Base-by-base conservation (phyloP, 2,329 filamentous ascomycete genomes). In the Aspergillus viridinutans region DNA sequence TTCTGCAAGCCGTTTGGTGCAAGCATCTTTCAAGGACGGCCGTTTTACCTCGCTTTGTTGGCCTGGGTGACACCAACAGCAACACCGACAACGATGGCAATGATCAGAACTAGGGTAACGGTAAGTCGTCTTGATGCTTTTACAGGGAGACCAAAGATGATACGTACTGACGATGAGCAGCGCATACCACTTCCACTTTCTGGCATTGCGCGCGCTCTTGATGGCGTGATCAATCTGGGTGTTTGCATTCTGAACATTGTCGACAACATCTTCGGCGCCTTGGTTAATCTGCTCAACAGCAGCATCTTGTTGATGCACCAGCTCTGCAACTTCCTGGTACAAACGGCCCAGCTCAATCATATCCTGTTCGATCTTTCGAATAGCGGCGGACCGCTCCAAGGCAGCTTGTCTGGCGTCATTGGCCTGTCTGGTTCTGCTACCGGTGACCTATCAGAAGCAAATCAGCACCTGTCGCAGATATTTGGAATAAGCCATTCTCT, bases 151-250 rank as follows among this genome's bases (percentile, higher is more conserved):
- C 38, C 21, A 45, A 38, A 51, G 10, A 50, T 62, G 62, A 54
- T 64, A 84, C 83, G 76, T 72, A 82, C 79, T 78, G 66, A 81
- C 78, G 69, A 97, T 90, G 68, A 88, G 86, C 65, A 96, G 78
- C 81, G 92, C 96, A 73, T 90, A 92, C 92, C 92, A 97, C 89
- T 97, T 97, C 91, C 95, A 96, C 79, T 86, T 90, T 65, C 90
- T 84, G 52, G 89, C 90, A 66, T 85, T 84, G 72, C 88, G 83
- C 8, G 93, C 93, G 65, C 90, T 96, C 59, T 83, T 81, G 61
- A 96, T 89, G 12, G 92, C 92, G n/a, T 83, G 84, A 42, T 83
- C 86, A 58, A 97, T 89, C 74, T 97, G 86, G 61, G 85, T 83
- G 70, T 94, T 97, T 62, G 88, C 93, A 73, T 94, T 89, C 68